Evolutionary conservation across 768 basidiomycete species (phyloP).

Genomic region (Cantharellus cinnabarinus): DNA sequence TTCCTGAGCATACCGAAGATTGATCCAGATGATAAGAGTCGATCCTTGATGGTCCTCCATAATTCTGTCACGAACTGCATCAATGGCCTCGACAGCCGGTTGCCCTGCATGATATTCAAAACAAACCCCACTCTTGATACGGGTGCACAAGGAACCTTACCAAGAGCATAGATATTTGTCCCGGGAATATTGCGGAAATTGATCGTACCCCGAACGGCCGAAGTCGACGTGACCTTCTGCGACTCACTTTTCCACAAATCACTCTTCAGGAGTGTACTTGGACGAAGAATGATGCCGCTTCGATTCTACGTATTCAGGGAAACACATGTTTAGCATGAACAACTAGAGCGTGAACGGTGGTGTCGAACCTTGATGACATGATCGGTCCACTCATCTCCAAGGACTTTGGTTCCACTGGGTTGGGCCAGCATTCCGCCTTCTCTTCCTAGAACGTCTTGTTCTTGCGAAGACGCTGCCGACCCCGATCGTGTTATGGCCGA

Average conservation of each 20-base stretch:
- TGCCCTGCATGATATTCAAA: conserved; percentile 26
- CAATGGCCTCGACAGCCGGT: conserved; percentile 73
- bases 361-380: conserved; percentile 65
- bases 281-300: conserved; percentile 80
- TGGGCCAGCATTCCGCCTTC: conserved; percentile 26
- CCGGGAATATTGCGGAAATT: conserved; percentile 76
- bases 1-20: conserved; percentile 40
- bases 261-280: conserved; percentile 77
- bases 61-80: conserved; percentile 50
- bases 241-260: conserved; percentile 77
- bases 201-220: conserved; percentile 71
- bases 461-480: conserved; percentile 33
- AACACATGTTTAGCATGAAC: not conserved
- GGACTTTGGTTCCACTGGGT: conserved; percentile 50
- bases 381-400: conserved; percentile 90
- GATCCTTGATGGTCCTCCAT: conserved; percentile 38
- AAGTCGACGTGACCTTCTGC: conserved; percentile 24
- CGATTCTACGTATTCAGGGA: conserved; percentile 36
- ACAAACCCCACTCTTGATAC: not conserved
- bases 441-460: conserved; percentile 31
- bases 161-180: conserved; percentile 75
- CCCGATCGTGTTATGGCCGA: conserved; percentile 58
- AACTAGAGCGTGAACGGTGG: not conserved
- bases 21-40: conserved; percentile 66
- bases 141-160: not conserved